Conservation (phyloP, 2,329 filamentous ascomycete species). For the Ophiostoma tasmaniense region DNA sequence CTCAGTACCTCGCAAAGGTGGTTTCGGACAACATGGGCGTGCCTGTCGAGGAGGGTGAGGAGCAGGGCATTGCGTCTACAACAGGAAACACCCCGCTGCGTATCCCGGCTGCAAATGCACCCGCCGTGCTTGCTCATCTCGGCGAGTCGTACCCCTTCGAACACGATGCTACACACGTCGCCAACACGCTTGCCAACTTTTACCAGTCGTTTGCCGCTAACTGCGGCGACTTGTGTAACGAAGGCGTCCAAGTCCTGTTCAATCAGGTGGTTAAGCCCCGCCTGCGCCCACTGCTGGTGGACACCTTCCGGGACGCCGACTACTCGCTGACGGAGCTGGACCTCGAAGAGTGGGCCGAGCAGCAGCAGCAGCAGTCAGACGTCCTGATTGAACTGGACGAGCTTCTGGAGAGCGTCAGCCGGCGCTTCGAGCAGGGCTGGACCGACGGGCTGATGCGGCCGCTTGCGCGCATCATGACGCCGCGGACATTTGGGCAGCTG, state of each 20-base stretch:
- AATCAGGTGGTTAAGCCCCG: slow-evolving; percentile 79
- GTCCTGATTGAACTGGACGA: slow-evolving; percentile 38
- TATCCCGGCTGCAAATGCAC: slow-evolving; percentile 31
- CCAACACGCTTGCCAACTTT: slow-evolving; percentile 58
- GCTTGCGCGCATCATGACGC: slow-evolving; percentile 73
- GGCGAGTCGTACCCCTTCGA: slow-evolving; percentile 70
- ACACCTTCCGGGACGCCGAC: slow-evolving; percentile 86
- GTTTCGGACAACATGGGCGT: slow-evolving; percentile 57
- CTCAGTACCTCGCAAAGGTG: slow-evolving; percentile 84
- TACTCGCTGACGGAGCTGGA: slow-evolving; percentile 64
- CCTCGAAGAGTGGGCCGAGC: slow-evolving; percentile 45
- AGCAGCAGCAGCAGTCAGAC: slow-evolving; percentile 27
- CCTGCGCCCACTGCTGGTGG: slow-evolving; percentile 72
- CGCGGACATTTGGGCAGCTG: slow-evolving; percentile 65
- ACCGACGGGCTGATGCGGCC: slow-evolving; percentile 73
- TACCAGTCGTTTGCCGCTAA: slow-evolving; percentile 67
- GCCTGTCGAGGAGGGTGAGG: slow-evolving; percentile 30
- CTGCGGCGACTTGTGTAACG: slow-evolving; percentile 69
- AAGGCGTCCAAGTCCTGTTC: slow-evolving; percentile 79
- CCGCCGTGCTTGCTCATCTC: slow-evolving; percentile 30
- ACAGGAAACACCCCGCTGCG: slow-evolving; percentile 13
- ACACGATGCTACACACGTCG: slow-evolving; percentile 62
- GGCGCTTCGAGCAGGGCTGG: slow-evolving; percentile 75
- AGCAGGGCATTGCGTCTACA: slow-evolving; percentile 17
- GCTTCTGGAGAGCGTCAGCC: slow-evolving; percentile 59